Evolutionary conservation across 2,329 filamentous ascomycete species (phyloP), one percentile per base, ranked within the genome.

Genomic region (Penicillium sp.): DNA sequence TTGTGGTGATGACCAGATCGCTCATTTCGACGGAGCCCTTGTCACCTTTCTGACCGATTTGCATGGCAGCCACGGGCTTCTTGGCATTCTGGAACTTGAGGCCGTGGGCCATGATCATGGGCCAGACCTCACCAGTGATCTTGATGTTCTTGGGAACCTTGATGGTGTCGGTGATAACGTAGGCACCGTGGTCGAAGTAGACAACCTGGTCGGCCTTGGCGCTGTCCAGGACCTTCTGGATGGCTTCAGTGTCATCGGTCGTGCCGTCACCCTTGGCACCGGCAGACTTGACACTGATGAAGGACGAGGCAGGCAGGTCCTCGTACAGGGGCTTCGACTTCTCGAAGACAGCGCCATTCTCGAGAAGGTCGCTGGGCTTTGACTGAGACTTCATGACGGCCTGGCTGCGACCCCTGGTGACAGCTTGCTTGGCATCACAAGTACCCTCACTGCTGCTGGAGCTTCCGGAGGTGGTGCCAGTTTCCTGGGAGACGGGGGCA

Each of bases 71-170:
- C 66, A 84, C 81, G 35, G 90, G 91, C 66, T 90, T 88, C 57
- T 75, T 72, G 68, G 85, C 77, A 67, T 95, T 83, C 55, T 78
- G 74, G 76, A 96, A 97, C 56, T 80, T 78, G 29, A 73, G 66
- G 46, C 91, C 91, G 44, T 84, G 81, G 24, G 89, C 91, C 79
- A 96, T 86, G 68, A 97, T 86, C 54, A 95, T 74, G 2, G 92
- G 86, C 88, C 89, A 95, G 66, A 95, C 84, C 72, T 96, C 90
- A 62, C 92, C 92, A 6, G 88, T 88, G 66, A 97, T 91, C 73
- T 85, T 87, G 74, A 92, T 83, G 64, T 89, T 81, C 75, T 86
- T 87, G 50, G 81, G 81, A 2, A 85, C 74, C 46, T 75, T 76
- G 64, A 86, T 70, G 4, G 82, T 85, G 52, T 79, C 73, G 23